These are phyloP conservation scores for Penicillium sp. DNA, from an alignment of 2,329 filamentous ascomycete species.

Conservation along the genomic window DNA sequence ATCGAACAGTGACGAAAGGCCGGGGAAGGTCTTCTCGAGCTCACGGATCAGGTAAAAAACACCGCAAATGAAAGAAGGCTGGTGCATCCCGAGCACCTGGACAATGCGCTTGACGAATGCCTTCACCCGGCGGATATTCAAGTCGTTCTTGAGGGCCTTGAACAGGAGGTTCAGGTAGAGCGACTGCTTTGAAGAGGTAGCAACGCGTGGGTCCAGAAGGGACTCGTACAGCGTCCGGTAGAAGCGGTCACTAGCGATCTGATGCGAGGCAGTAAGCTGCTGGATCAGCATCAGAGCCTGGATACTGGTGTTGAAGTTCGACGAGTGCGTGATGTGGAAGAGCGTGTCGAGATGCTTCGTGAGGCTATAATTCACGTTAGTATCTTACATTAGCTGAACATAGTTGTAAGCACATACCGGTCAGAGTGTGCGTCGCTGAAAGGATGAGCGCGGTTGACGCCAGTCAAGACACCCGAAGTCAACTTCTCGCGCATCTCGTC, in stretches of 20 bases:
- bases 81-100: slow-evolving; percentile 80
- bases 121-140: slow-evolving; percentile 87
- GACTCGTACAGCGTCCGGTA: slow-evolving; percentile 96
- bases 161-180: slow-evolving; percentile 91
- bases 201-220: slow-evolving; percentile 78
- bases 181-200: slow-evolving; percentile 88
- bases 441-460: slow-evolving; percentile 92
- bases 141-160: slow-evolving; percentile 78
- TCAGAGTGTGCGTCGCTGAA: slow-evolving; percentile 78
- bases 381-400: slow-evolving; percentile 4
- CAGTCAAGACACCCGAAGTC: slow-evolving; percentile 82
- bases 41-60: slow-evolving; percentile 86
- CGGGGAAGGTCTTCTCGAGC: slow-evolving; percentile 71
- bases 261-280: slow-evolving; percentile 75
- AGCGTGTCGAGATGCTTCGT: slow-evolving; percentile 88
- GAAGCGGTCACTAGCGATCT: slow-evolving; percentile 80
- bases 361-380: slow-evolving; percentile 49
- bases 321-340: slow-evolving; percentile 92
- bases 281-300: slow-evolving; percentile 94
- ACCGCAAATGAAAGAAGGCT: slow-evolving; percentile 87
- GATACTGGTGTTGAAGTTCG: slow-evolving; percentile 97
- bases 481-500: slow-evolving; percentile 83
- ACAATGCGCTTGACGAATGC: slow-evolving; percentile 92
- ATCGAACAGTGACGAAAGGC: slow-evolving; percentile 69
- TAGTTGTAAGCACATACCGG: slow-evolving; percentile 48